phyloP scores from a whole-genome alignment of 306 rosid genomes.

The Sicyos baderoa region DNA sequence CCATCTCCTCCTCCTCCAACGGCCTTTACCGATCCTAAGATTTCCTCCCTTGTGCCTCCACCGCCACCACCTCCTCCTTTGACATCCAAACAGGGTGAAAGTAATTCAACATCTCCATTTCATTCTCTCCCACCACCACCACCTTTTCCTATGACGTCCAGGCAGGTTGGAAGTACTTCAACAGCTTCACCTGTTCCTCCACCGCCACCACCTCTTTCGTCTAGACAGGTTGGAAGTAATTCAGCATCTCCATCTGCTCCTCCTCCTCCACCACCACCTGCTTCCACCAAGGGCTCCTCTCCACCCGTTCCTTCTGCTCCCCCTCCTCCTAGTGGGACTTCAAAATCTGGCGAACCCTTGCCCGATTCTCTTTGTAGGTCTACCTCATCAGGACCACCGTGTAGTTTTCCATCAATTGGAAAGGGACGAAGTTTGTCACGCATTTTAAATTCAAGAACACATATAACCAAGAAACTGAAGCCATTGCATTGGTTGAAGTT shows the following conservation, averaged over 20 bases:
- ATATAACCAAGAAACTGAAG: constrained; percentile 62
- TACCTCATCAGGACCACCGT: constrained; percentile 31
- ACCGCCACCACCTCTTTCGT: constrained; percentile 28
- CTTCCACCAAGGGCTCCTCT: constrained; percentile 25
- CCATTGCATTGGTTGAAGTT: constrained; percentile 90
- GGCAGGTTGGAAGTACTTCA: background rate
- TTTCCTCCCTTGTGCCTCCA: constrained; percentile 3
- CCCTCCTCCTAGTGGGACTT: constrained; percentile 58
- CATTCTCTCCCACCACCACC: constrained; percentile 21
- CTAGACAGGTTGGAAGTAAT: constrained; percentile 16
- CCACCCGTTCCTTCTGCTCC: constrained; percentile 38
- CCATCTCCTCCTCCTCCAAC: constrained; percentile 5
- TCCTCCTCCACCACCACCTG: constrained; percentile 23
- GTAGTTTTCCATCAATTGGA: constrained; percentile 20
- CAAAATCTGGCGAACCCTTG: constrained; percentile 28
- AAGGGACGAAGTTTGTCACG: constrained; percentile 52
- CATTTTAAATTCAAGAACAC: constrained; percentile 35
- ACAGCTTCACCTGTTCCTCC: constrained; percentile 12
- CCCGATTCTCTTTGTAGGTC: constrained; percentile 13
- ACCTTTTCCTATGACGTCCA: constrained; percentile 17
- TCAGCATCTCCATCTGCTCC: constrained; percentile 15
- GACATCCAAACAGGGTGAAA: constrained; percentile 24
- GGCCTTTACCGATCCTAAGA: background rate
- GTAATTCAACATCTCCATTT: background rate
- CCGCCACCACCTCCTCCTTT: constrained; percentile 9